These are phyloP conservation scores for Echeveria elegans DNA, from an alignment of 164 flowering plant species.

Conservation along the genomic window DNA sequence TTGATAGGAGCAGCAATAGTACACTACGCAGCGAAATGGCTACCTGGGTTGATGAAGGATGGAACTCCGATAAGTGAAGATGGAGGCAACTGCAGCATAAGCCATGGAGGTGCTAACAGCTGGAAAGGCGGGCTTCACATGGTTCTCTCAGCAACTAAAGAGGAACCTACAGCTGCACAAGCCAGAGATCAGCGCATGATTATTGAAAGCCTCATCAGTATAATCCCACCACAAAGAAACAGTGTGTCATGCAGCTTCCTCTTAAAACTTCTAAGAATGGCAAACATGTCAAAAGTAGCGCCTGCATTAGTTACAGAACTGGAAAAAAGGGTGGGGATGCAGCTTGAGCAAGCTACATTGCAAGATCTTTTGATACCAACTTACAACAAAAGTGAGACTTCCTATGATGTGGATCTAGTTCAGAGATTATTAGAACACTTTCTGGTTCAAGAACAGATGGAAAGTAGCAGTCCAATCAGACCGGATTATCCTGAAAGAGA, in stretches of 20 bases:
- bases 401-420: constrained; percentile 85
- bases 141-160: constrained; percentile 54
- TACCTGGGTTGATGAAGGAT: constrained; percentile 41
- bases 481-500: constrained; percentile 51
- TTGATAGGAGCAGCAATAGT: constrained; percentile 69
- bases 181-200: constrained; percentile 45
- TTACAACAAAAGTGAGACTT: constrained; percentile 47
- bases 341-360: constrained; percentile 6
- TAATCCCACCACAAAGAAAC: constrained; percentile 84
- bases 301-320: constrained; percentile 33
- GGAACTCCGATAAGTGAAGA: background rate
- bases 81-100: background rate
- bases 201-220: background rate
- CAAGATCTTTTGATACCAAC: constrained; percentile 78
- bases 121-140: constrained; percentile 58
- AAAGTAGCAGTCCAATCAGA: constrained; percentile 60
- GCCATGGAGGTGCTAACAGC: background rate
- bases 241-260: constrained; percentile 86
- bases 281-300: constrained; percentile 76
- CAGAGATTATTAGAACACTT: constrained; percentile 95
- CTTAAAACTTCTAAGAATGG: constrained; percentile 61
- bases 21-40: constrained; percentile 80
- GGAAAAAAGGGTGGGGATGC: background rate
- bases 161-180: constrained; percentile 40
- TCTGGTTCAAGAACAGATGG: constrained; percentile 82